Base-by-base conservation (phyloP, 768 basidiomycete species). In the Trametes cubensis region DNA sequence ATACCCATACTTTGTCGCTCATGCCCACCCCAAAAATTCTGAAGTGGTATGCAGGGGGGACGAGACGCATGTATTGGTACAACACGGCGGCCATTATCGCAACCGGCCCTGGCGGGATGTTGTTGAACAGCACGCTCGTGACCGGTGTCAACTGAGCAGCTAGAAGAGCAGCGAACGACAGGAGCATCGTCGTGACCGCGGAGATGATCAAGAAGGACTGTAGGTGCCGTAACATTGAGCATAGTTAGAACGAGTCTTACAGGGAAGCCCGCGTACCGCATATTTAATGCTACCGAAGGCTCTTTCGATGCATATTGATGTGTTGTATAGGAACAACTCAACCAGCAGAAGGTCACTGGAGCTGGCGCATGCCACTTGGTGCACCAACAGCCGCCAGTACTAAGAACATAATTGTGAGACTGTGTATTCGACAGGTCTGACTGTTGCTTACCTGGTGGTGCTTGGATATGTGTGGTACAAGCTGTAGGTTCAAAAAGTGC, bases 271-370 rank as follows among this genome's bases (percentile, higher is more conserved):
- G 73, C 86, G 74, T 66, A 94, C 93, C 30, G 92, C 92, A 75
- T 84, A 97, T 74, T 97, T 97, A 60, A 89, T 74, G 57, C 87
- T 87, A 13, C 95, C 95, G 70, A 94, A 97, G 44, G 86, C 85
- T 55, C 95, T 83, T 70, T 98, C 95, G 30, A 96, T 80, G 25
- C 81, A 82, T 1, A 92, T 72, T 2, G 83, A 85, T 20, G 85
- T 79, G 69, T 86, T 85, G 75, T 88, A 95, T 1, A 96, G 74
- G 5, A 94, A 61, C 25, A 96, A 66, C 62, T 89, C 85, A 0
- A 84, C 86, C 45, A 97, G 72, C 59, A 97, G 81, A 38, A 98
- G 80, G 69, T 96, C 93, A 57, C 90, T 90, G 0, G 93, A 96
- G 72, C 86, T 96, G 8, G 87, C 81, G 71, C 89, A 96, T 1